Base-by-base conservation (phyloP, 1,284 basidiomycete genomes). In the Schizophyllum commune region DNA sequence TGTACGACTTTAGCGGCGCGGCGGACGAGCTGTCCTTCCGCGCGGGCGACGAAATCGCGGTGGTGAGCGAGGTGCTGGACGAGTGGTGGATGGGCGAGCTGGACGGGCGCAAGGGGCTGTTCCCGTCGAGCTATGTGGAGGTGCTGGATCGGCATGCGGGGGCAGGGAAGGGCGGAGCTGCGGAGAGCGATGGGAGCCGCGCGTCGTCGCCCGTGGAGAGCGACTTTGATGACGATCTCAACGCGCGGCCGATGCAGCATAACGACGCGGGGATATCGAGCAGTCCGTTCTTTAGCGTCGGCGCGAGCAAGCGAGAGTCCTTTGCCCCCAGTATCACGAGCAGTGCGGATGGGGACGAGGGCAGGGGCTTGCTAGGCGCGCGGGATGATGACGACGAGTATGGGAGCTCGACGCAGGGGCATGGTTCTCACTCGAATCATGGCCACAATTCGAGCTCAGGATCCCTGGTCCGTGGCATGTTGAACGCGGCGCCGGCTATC, bases 31-130 rank as follows among this genome's bases (percentile, higher is more conserved):
- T 95, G 54, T 81, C 80, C 34, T 88, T 94, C 74, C 80, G 75
- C 61, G 75, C 78, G 6, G 92, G 91, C 0, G 86, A 89, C 57
- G 83, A 91, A 65, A 88, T 95, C 61, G 71, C 80, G 19, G 86
- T 94, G 19, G 68, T 90, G 22, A 84, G 84, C 51, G 89, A 93
- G 71, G 88, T 92, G 0, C 76, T 91, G 39, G 88, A 89, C 61
- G 91, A 85, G 60, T 95, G 92, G 92, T 92, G 89, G 86, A 83
- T 92, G 75, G 92, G 92, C 13, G 85, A 91, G 71, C 69, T 86
- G 32, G 74, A 77, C 58, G 89, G 89, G 15, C 78, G 77, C 66
- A 84, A 80, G 54, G 92, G 92, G 7, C 69, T 94, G 52, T 94
- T 94, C 79, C 92, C 92, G 0, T 80, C 81, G 2, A 80, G 83